Base-by-base conservation (phyloP, 1,284 basidiomycete species). In the Ganoderma boninense region DNA sequence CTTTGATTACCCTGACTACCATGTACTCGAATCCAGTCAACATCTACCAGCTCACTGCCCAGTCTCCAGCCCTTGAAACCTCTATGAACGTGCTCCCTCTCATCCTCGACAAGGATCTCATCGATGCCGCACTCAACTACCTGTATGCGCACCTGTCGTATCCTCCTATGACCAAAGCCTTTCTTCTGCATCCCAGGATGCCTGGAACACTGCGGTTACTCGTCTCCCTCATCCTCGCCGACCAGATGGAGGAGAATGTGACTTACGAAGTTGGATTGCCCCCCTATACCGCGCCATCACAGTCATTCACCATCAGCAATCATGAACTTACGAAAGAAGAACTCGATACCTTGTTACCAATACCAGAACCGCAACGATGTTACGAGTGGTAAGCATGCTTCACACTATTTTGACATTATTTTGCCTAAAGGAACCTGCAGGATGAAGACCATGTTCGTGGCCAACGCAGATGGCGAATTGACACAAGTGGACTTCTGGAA, bases 401-500 rank as follows among this genome's bases (percentile, higher is more conserved):
- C 29, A 18, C 23, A 29, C 40, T 52, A 11, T 26, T 3, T n/a
- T 29, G 35, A 20, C 3, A 42, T 26, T n/a, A 62, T 1, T 46
- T 29, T 73, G 4, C 62, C 61, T 38, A 62, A 61, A 35, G 11
- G 7, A n/a, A 10, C n/a, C 63, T 59, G 29, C 74, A 96, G 95
- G 95, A 95, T 97, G 92, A 90, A 88, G 76, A 80, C 84, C 13
- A 91, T 95, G 86, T 97, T 95, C 76, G 84, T 91, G 13, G 82
- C 89, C 26, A 89, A 90, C 69, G 79, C 89, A 1, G 88, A 91
- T 2, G 89, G 90, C 10, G 94, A 96, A 76, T 83, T 97, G 61
- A 95, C 95, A 0, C 95, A 97, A 81, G 94, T 96, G 66, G 93
- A 95, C 72, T 94, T 97, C 73, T 97, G 95, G 95, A 94, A 89